phyloP scores from a whole-genome alignment of 225 moss, liverwort and hornwort genomes.

The Pseudoscleropodium purum region DNA sequence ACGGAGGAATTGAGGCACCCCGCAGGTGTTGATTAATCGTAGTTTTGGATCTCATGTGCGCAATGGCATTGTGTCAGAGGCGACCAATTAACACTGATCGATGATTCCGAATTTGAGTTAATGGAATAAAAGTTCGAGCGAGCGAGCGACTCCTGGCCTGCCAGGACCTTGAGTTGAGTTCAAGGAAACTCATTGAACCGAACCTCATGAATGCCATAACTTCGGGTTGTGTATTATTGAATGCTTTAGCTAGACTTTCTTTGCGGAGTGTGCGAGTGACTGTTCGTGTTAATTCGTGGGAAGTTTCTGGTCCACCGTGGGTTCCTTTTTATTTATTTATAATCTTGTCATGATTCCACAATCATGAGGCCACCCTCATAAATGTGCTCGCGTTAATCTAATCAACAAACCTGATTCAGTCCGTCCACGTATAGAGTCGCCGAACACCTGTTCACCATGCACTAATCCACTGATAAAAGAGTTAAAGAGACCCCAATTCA shows the following conservation, averaged over 20 bases:
- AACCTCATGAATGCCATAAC: constrained; percentile 10
- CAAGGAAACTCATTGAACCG: not conserved
- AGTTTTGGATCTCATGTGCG: not conserved
- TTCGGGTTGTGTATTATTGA: not conserved
- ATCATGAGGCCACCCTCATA: constrained; percentile 21
- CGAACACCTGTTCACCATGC: constrained; percentile 9
- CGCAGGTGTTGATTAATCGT: not conserved
- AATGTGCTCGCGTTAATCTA: not conserved
- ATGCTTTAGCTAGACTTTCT: not conserved
- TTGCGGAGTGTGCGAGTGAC: not conserved
- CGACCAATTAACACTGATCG: not conserved
- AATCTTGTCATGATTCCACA: constrained; percentile 4
- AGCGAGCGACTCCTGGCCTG: not conserved
- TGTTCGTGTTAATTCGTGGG: constrained; percentile 6
- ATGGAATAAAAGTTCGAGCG: not conserved
- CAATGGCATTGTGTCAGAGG: not conserved
- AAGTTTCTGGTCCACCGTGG: not conserved
- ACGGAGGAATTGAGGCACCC: not conserved
- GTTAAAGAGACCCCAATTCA: not conserved
- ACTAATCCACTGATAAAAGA: not conserved
- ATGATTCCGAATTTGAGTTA: not conserved
- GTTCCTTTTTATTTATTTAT: not conserved
- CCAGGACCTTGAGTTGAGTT: not conserved
- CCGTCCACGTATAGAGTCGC: not conserved
- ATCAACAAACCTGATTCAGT: not conserved